Evolutionary conservation across 2,329 filamentous ascomycete genomes (phyloP).

Genomic region (Rhynchosporium agropyri): DNA sequence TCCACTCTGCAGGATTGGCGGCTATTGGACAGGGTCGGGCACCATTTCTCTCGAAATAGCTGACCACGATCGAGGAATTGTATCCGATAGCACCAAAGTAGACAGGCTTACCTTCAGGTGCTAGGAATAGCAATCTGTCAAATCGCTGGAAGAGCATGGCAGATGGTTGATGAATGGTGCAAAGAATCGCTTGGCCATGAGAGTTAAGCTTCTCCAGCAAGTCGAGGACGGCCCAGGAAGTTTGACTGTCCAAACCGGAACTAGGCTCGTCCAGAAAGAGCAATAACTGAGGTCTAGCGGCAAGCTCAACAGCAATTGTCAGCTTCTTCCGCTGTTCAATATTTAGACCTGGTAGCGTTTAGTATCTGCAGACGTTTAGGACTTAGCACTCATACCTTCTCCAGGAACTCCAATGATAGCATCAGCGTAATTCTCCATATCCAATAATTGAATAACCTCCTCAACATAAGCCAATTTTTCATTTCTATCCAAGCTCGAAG

Average conservation of each 20-base stretch:
- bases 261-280: constrained; percentile 96
- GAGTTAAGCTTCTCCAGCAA: constrained; percentile 88
- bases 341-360: constrained; percentile 52
- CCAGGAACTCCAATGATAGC: constrained; percentile 88
- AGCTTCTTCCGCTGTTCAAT: constrained; percentile 72
- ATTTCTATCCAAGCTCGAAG: constrained; percentile 64
- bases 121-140: constrained; percentile 77
- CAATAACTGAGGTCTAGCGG: constrained; percentile 82
- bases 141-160: constrained; percentile 92
- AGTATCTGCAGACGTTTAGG: neutral
- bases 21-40: constrained; percentile 63
- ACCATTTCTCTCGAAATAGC: constrained; percentile 75
- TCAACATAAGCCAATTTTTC: constrained; percentile 91
- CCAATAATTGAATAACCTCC: constrained; percentile 84
- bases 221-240: constrained; percentile 86
- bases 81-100: constrained; percentile 67
- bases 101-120: constrained; percentile 23
- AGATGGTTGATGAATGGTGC: constrained; percentile 92
- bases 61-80: constrained; percentile 66
- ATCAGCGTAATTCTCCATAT: constrained; percentile 88
- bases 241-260: constrained; percentile 88
- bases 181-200: constrained; percentile 86
- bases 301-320: constrained; percentile 90
- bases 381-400: constrained; percentile 48
- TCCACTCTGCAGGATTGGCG: constrained; percentile 82